A percentile compares a stretch with the other conserved stretches of the same genome.
Conservation (phyloP, 257 asterid species). For the Ophiorrhiza pumila region DNA sequence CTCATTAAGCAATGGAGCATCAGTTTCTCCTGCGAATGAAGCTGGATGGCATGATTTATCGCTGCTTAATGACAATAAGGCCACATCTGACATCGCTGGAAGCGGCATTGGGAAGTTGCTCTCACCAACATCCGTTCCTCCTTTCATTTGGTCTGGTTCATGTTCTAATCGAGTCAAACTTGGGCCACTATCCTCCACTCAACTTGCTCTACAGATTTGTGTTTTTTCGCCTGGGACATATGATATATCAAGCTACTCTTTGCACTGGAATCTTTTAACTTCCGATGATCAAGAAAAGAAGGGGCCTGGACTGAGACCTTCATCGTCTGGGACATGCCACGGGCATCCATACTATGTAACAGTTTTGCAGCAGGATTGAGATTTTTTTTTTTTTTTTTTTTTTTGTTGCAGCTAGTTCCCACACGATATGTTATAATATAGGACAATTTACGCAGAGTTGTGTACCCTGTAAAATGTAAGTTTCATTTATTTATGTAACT, state of each 20-base stretch:
- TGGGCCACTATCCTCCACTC: conserved; percentile 52
- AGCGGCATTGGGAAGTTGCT: conserved; percentile 36
- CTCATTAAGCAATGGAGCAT: conserved; percentile 29
- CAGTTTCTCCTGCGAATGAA: conserved; percentile 52
- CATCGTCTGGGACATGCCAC: conserved; percentile 56
- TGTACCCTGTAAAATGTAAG: conserved; percentile 33
- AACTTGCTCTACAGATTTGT: conserved; percentile 62
- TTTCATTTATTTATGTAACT: conserved; percentile 30
- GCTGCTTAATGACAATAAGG: conserved; percentile 41
- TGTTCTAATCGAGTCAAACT: conserved; percentile 59
- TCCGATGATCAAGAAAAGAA: conserved; percentile 22
- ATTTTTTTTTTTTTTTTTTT: no score
- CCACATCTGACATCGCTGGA: conserved; percentile 45
- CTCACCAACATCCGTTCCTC: conserved; percentile 40
- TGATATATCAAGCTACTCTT: conserved; percentile 75
- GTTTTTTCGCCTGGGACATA: conserved; percentile 81
- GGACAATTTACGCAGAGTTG: conserved; percentile 26
- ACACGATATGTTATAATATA: background rate
- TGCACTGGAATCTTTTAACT: conserved; percentile 57
- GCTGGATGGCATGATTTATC: conserved; percentile 80
- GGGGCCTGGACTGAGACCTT: conserved; percentile 22
- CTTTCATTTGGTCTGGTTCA: conserved; percentile 86
- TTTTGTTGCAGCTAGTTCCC: conserved; percentile 5
- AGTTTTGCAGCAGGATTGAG: conserved; percentile 64
- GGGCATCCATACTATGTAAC: conserved; percentile 73